Conservation (phyloP, 192 early-diverging fungal genomes). For the Gamsiella multidivaricata region DNA sequence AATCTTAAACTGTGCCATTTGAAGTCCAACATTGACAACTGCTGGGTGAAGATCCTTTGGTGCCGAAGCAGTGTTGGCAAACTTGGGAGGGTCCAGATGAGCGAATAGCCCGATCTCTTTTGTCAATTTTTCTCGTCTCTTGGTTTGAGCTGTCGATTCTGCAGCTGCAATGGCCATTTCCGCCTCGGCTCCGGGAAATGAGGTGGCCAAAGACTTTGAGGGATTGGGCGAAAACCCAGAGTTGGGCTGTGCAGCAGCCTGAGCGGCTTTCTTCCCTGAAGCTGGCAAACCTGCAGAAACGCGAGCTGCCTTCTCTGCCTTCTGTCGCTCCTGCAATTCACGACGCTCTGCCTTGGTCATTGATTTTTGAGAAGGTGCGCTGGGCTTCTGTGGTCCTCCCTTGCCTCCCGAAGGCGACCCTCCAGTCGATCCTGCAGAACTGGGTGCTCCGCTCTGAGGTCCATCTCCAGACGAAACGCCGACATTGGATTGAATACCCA, state of each 20-base stretch:
- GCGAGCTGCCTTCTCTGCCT: constrained; percentile 78
- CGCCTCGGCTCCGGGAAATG: constrained; percentile 42
- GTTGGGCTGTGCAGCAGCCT: constrained; percentile 23
- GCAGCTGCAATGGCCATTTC: constrained; percentile 43
- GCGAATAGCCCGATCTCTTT: constrained; percentile 77
- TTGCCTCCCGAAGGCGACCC: constrained; percentile 11
- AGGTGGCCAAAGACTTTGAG: constrained; percentile 27
- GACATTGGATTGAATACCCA: constrained; percentile 36
- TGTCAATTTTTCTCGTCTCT: constrained; percentile 46
- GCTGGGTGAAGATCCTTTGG: constrained; percentile 84
- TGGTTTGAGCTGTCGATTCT: constrained; percentile 42
- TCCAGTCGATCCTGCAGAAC: constrained; percentile 11
- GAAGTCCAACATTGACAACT: constrained; percentile 86
- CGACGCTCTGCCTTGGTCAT: constrained; percentile 94
- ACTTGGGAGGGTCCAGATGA: constrained; percentile 74
- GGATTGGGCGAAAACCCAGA: constrained; percentile 33
- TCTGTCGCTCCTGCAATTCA: constrained; percentile 85
- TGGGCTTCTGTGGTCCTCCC: constrained; percentile 31
- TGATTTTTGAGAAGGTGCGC: constrained; percentile 45
- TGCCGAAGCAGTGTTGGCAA: constrained; percentile 57
- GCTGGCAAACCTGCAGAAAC: constrained; percentile 47
- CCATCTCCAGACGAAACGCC: constrained; percentile 5
- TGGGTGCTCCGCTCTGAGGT: constrained; percentile 14
- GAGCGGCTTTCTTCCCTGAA: constrained; percentile 56
- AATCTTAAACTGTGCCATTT: constrained; percentile 88